A percentile compares a stretch with the other conserved stretches of the same genome.
phyloP scores from a whole-genome alignment of 1,284 basidiomycete species.

The Papiliotrema laurentii region DNA sequence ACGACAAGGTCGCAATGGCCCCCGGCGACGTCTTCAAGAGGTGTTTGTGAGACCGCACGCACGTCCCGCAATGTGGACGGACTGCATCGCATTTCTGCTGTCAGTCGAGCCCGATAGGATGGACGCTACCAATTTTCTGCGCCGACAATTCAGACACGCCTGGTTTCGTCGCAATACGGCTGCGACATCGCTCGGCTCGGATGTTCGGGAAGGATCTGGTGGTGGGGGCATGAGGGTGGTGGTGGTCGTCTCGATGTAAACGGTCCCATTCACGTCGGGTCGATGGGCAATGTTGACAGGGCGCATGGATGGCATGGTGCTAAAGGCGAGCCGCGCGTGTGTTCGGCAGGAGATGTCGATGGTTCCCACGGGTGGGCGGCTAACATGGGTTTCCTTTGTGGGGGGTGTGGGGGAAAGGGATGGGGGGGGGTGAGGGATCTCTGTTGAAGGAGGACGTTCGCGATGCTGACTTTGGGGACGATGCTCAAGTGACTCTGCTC shows the following conservation, averaged over 20 bases:
- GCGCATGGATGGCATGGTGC: no score
- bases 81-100: conserved; percentile 44
- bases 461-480: no score
- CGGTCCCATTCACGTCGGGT: neutral
- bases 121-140: conserved; percentile 24
- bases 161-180: conserved; percentile 34
- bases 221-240: conserved; percentile 3
- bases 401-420: no score
- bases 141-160: conserved; percentile 32
- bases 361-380: no score
- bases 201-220: neutral
- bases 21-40: conserved; percentile 33
- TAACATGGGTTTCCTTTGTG: no score
- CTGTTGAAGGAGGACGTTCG: no score
- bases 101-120: neutral
- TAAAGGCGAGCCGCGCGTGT: no score
- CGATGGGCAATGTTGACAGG: neutral
- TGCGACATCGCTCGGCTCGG: conserved; percentile 20
- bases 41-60: conserved; percentile 42
- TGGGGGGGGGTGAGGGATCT: no score
- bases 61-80: conserved; percentile 45
- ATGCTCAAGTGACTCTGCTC: no score
- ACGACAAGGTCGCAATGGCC: conserved; percentile 33
- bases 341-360: no score
- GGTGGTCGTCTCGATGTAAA: conserved; percentile 1